A percentile compares a stretch with the other conserved stretches of the same genome.
These are phyloP conservation scores for Teratosphaeria nubilosa DNA, from an alignment of 2,329 filamentous ascomycete species.

Conservation along the genomic window DNA sequence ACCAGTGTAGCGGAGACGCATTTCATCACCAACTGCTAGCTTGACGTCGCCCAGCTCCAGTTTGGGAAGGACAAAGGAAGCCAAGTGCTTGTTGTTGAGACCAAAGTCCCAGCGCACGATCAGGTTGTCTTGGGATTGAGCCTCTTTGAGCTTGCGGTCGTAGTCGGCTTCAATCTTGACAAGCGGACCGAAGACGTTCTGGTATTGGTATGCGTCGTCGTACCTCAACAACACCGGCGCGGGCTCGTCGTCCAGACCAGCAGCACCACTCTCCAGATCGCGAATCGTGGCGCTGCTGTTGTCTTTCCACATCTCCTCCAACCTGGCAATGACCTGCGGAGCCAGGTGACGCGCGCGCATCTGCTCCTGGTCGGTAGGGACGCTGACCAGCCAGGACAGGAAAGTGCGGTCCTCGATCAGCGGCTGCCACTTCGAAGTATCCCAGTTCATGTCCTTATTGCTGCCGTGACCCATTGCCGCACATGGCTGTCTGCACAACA, in stretches of 20 bases:
- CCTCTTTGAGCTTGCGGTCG: slow-evolving; percentile 96
- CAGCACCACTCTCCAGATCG: slow-evolving; percentile 74
- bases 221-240: slow-evolving; percentile 86
- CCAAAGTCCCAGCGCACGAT: slow-evolving; percentile 91
- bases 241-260: slow-evolving; percentile 88
- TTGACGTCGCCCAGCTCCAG: slow-evolving; percentile 97
- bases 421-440: slow-evolving; percentile 94
- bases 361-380: slow-evolving; percentile 88
- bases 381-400: slow-evolving; percentile 80
- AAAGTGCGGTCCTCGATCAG: slow-evolving; percentile 96
- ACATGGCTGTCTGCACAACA: slow-evolving; percentile 92
- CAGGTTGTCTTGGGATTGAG: slow-evolving; percentile 92
- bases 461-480: slow-evolving; percentile 77
- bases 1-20: slow-evolving; percentile 93
- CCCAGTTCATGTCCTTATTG: slow-evolving; percentile 99
- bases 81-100: slow-evolving; percentile 93
- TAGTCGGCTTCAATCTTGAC: slow-evolving; percentile 99
- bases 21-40: slow-evolving; percentile 93
- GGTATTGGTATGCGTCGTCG: slow-evolving; percentile 95
- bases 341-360: slow-evolving; percentile 87
- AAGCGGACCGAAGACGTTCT: slow-evolving; percentile 94
- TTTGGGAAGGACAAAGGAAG: slow-evolving; percentile 91
- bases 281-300: slow-evolving; percentile 79
- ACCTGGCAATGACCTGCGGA: slow-evolving; percentile 86
- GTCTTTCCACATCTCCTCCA: slow-evolving; percentile 98